These are phyloP conservation scores for Senna tora DNA, from an alignment of 306 rosid species.

Conservation along the genomic window DNA sequence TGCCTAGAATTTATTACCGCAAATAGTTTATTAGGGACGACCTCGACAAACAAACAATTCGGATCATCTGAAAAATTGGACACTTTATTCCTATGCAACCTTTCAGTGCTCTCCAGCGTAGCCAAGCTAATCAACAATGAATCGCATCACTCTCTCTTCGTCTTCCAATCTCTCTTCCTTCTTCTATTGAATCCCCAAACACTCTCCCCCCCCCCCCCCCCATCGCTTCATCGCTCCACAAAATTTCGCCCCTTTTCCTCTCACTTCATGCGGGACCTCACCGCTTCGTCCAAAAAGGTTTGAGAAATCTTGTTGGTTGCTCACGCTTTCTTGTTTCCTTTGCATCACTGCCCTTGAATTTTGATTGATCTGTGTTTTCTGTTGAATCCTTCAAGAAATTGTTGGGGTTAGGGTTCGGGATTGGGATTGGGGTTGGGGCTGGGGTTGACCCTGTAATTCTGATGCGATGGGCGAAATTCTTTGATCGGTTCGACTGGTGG, in stretches of 20 bases:
- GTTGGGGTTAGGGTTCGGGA: conserved; percentile 19
- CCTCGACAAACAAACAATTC: too few relatives aligned
- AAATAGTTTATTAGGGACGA: not conserved
- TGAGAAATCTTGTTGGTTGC: conserved; percentile 3
- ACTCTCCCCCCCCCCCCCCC: not conserved
- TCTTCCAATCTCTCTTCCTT: not conserved
- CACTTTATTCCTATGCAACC: too few relatives aligned
- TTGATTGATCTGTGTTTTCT: not conserved
- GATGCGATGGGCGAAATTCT: not conserved
- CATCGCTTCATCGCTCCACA: not conserved
- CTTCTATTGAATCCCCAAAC: not conserved
- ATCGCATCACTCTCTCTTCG: not conserved
- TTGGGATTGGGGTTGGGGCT: conserved; percentile 9
- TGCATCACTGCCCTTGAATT: conserved; percentile 3
- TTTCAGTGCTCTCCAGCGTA: not conserved
- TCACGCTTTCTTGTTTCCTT: not conserved
- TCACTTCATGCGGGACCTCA: not conserved
- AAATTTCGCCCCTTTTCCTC: not conserved
- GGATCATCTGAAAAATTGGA: not conserved
- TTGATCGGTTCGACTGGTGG: conserved; percentile 11
- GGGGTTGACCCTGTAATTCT: not conserved
- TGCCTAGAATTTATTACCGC: too few relatives aligned
- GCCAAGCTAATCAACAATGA: not conserved
- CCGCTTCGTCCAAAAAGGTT: not conserved
- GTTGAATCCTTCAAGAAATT: not conserved